Conservation (phyloP, 805 yeast species). For the Kodamaea fukazawae region DNA sequence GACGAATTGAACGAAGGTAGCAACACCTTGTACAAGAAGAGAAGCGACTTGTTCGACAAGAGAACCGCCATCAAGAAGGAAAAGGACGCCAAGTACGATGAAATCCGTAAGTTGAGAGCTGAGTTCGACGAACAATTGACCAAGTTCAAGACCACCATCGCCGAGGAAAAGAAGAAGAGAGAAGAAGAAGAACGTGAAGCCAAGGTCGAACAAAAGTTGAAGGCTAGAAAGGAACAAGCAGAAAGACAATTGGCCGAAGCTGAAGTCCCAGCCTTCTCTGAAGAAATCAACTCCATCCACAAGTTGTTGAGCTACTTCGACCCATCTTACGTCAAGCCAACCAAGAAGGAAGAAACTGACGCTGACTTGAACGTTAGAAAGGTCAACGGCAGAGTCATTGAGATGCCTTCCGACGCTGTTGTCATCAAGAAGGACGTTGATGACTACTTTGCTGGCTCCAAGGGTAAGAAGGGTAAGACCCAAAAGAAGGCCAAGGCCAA, state of each 20-base stretch:
- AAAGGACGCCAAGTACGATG: constrained; percentile 65
- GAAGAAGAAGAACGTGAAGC: constrained; percentile 62
- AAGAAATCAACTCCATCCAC: constrained; percentile 76
- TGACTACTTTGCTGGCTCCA: constrained; percentile 51
- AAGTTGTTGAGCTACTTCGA: constrained; percentile 71
- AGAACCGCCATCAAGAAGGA: constrained; percentile 65
- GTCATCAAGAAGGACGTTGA: constrained; percentile 63
- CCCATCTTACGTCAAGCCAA: constrained; percentile 68
- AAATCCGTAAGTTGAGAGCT: constrained; percentile 64
- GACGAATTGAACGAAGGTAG: constrained; percentile 60
- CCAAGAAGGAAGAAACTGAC: constrained; percentile 24
- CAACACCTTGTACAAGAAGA: constrained; percentile 63
- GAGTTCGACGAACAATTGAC: constrained; percentile 75
- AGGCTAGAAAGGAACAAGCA: constrained; percentile 52
- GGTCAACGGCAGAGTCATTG: constrained; percentile 47
- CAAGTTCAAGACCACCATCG: constrained; percentile 64
- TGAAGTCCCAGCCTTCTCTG: constrained; percentile 77
- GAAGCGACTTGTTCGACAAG: constrained; percentile 59
- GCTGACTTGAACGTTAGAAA: constrained; percentile 17
- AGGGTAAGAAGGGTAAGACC: constrained; percentile 40
- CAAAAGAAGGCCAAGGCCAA: constrained; percentile 54
- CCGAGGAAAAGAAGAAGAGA: constrained; percentile 66
- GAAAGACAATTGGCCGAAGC: constrained; percentile 72
- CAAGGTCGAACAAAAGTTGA: constrained; percentile 50
- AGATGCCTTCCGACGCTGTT: constrained; percentile 61